Base-by-base conservation (phyloP, 805 yeast genomes). In the Starmerella tilneyi region DNA sequence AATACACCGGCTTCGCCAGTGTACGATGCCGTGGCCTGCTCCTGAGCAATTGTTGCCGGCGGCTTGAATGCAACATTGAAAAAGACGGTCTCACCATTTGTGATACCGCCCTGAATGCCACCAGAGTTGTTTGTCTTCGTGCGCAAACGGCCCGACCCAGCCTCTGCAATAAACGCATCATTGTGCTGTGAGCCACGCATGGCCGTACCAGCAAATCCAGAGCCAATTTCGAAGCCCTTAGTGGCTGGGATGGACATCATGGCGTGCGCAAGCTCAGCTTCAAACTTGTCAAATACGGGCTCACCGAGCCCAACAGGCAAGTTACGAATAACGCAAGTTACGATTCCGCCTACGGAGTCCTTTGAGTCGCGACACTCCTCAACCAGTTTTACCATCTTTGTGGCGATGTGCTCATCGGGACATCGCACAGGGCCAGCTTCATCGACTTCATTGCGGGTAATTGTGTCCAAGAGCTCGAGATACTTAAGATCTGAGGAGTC, bases 161-260 rank as follows among this genome's bases (percentile, higher is more conserved):
- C 84, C 52, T 64, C 72, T 59, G 67, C 69, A 19, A 37, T 37
- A 53, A 92, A 92, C 26, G 88, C 73, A 66, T 92, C 98, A 58
- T 92, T 92, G 70, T 92, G 98, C 66, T 81, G 65, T 12, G 96
- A 88, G 21, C 98, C 98, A 41, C 94, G 89, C 54, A 89, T 76
- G 46, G 72, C 70, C 41, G 94, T 83, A 55, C 98, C 98, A 35
- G 75, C 73, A 60, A 92, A 92, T 12, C 98, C 98, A 24, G 96
- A 84, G 44, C 98, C 98, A 58, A 92, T 79, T 70, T 92, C 98
- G 58, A 92, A 92, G 28, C 97, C 98, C 68, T 92, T 92, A 38
- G 97, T 84, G 36, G 98, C 97, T 17, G 98, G 98, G 51, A 92
- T 76, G 2, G 96, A 88, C 53, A 92, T 69, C 98, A 92, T 92